These are phyloP conservation scores for Hypomyces perniciosus DNA, from an alignment of 2,329 filamentous ascomycete species.

Conservation along the genomic window DNA sequence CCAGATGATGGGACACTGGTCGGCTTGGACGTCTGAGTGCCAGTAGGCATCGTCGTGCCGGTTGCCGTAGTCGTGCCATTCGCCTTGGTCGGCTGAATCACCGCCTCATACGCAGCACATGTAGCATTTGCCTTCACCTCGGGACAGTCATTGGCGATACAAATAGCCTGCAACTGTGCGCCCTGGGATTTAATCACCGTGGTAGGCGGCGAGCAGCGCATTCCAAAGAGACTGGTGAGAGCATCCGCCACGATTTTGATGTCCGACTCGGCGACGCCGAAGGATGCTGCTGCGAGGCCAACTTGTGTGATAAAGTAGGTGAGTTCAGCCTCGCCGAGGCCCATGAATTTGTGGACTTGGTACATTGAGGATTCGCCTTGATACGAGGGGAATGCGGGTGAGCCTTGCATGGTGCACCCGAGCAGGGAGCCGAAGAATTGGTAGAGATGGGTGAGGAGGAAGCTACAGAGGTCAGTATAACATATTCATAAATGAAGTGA, in stretches of 20 bases:
- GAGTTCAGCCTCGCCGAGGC: conserved; percentile 43
- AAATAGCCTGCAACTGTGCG: conserved; percentile 49
- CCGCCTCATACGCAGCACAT: conserved; percentile 39
- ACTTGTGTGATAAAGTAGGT: conserved; percentile 57
- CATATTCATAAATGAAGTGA: not conserved
- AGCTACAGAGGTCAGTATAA: conserved; percentile 26
- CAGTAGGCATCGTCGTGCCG: not conserved
- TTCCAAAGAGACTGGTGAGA: conserved; percentile 45
- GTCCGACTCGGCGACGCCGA: conserved; percentile 52
- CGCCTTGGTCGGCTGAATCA: conserved; percentile 11
- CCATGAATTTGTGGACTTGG: conserved; percentile 56
- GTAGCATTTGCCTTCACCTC: conserved; percentile 35
- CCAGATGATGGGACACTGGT: conserved; percentile 15
- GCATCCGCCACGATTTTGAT: conserved; percentile 41
- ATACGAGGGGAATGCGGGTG: conserved; percentile 45
- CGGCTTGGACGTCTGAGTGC: conserved; percentile 3
- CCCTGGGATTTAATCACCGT: conserved; percentile 40
- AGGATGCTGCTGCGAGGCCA: conserved; percentile 48
- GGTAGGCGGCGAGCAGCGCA: conserved; percentile 42
- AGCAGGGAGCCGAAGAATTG: conserved; percentile 55
- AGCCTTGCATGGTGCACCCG: conserved; percentile 47
- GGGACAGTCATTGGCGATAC: conserved; percentile 44
- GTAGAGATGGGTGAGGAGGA: conserved; percentile 56
- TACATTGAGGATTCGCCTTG: conserved; percentile 41
- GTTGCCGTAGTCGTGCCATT: conserved; percentile 13